A percentile compares a stretch with the other conserved stretches of the same genome.
These are phyloP conservation scores for Magnaporthiopsis incrustans DNA, from an alignment of 2,329 filamentous ascomycete species.

Conservation along the genomic window DNA sequence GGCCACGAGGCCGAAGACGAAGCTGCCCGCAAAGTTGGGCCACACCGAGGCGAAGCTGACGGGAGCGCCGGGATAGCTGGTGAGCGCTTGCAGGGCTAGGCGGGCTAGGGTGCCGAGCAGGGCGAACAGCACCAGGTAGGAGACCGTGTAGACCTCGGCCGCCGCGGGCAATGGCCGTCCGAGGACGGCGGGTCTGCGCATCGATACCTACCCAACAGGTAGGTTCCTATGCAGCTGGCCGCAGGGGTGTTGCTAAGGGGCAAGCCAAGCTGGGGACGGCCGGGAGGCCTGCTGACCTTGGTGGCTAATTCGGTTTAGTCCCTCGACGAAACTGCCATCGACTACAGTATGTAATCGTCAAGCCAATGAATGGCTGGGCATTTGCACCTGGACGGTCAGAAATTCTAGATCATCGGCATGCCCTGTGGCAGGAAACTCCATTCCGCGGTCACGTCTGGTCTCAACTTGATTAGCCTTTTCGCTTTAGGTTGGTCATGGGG, in stretches of 20 bases:
- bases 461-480: too few species aligned
- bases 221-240: neutral
- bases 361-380: too few species aligned
- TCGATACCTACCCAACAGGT: too few species aligned
- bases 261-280: too few species aligned
- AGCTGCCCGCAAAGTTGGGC: constrained; percentile 77
- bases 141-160: constrained; percentile 60
- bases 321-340: too few species aligned
- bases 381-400: too few species aligned
- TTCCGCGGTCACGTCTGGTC: too few species aligned
- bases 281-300: neutral
- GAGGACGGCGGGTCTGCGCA: neutral
- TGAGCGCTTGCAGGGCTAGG: constrained; percentile 71
- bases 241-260: neutral
- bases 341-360: too few species aligned
- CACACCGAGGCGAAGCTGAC: constrained; percentile 69
- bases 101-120: constrained; percentile 78
- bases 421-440: too few species aligned
- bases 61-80: constrained; percentile 69
- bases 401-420: too few species aligned
- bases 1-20: constrained; percentile 77
- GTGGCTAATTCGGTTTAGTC: neutral
- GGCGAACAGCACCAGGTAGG: constrained; percentile 79
- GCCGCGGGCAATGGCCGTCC: constrained; percentile 30
- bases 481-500: too few species aligned